These are phyloP conservation scores for Carex littledalei DNA, from an alignment of 176 grass and related monocot species.

Conservation along the genomic window DNA sequence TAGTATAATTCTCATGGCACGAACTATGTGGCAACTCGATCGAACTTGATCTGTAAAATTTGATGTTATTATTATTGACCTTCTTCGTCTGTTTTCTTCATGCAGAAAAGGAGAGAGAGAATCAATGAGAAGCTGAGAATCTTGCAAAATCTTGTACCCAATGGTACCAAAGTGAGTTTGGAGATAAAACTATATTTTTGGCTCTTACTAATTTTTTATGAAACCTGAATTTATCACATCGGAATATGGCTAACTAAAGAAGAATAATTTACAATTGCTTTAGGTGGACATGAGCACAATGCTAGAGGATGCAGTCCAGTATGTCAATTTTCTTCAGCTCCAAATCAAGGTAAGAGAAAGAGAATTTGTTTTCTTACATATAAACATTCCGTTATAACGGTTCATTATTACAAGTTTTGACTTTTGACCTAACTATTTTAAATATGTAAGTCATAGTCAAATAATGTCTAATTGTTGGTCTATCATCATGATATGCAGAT, in stretches of 20 bases:
- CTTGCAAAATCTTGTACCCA: constrained; percentile 75
- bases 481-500: constrained; percentile 37
- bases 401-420: background rate
- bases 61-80: constrained; percentile 24
- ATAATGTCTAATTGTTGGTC: constrained; percentile 7
- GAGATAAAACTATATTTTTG: background rate
- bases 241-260: constrained; percentile 17
- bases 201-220: background rate
- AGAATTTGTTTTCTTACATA: background rate
- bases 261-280: constrained; percentile 4
- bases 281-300: constrained; percentile 93
- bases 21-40: background rate
- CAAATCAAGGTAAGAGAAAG: constrained; percentile 63
- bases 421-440: background rate
- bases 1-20: background rate
- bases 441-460: background rate
- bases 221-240: background rate
- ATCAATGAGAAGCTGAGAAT: constrained; percentile 79
- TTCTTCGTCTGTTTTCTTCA: background rate
- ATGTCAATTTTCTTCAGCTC: constrained; percentile 80
- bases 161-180: constrained; percentile 84
- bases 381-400: background rate
- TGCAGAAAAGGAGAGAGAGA: constrained; percentile 80
- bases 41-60: constrained; percentile 1
- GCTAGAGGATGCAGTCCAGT: constrained; percentile 83